Evolutionary conservation across 441 rosid genomes (phyloP).

Genomic region (Euphorbia schlechtendalii): DNA sequence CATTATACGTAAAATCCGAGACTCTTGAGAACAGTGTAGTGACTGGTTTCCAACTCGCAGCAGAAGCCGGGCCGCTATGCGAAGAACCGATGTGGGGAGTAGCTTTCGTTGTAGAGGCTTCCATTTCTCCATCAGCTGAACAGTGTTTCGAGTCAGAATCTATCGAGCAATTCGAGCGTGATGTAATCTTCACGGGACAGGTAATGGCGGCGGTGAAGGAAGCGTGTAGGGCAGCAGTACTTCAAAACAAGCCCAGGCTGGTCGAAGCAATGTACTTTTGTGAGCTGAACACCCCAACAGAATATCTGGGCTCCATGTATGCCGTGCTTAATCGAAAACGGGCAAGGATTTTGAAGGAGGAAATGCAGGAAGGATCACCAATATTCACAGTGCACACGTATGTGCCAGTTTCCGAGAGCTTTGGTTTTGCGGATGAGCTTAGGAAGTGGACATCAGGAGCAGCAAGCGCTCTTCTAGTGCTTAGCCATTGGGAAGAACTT

Average conservation of each 20-base stretch:
- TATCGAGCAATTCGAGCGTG: conserved; percentile 49
- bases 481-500: conserved; percentile 91
- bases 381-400: conserved; percentile 75
- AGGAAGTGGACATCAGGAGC: conserved; percentile 85
- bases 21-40: conserved; percentile 68
- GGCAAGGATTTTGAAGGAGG: conserved; percentile 80
- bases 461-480: conserved; percentile 80
- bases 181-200: conserved; percentile 71
- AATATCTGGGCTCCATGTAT: conserved; percentile 71
- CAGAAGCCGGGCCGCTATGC: conserved; percentile 82
- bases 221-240: conserved; percentile 75
- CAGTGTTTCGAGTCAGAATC: conserved; percentile 34
- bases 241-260: conserved; percentile 62
- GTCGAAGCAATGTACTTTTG: conserved; percentile 98
- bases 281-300: conserved; percentile 74
- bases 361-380: conserved; percentile 89
- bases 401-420: conserved; percentile 80
- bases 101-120: conserved; percentile 68
- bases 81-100: conserved; percentile 98
- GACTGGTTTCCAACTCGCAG: conserved; percentile 84
- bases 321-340: conserved; percentile 75
- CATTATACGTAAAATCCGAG: conserved; percentile 44
- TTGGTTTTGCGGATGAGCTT: conserved; percentile 86
- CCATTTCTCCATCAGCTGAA: conserved; percentile 33
- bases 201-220: conserved; percentile 89